Conservation (phyloP, 495 filamentous ascomycete species). For the Hyaloscypha variabilis region DNA sequence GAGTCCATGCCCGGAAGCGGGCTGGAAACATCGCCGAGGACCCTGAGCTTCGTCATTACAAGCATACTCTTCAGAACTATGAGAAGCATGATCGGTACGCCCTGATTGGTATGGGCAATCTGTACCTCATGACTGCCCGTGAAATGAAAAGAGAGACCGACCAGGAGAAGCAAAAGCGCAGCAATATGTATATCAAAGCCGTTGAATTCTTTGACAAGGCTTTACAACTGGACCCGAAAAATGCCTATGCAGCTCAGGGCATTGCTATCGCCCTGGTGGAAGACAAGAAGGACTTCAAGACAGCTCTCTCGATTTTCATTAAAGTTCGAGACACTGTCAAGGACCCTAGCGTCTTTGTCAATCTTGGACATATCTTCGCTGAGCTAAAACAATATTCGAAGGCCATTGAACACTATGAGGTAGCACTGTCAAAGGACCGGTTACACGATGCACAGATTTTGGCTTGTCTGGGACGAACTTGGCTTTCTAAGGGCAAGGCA, state of each 20-base stretch:
- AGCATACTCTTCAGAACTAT: slow-evolving; percentile 89
- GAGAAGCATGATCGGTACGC: slow-evolving; percentile 98
- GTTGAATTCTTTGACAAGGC: slow-evolving; percentile 99
- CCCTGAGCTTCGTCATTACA: slow-evolving; percentile 88
- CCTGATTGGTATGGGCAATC: slow-evolving; percentile 93
- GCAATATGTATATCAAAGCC: slow-evolving; percentile 81
- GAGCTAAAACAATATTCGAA: slow-evolving; percentile 87
- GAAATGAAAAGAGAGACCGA: slow-evolving; percentile 94
- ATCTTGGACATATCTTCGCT: slow-evolving; percentile 88
- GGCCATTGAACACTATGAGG: slow-evolving; percentile 92
- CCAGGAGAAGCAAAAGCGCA: slow-evolving; percentile 84
- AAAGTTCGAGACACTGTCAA: slow-evolving; percentile 87
- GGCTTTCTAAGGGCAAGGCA: slow-evolving; percentile 81
- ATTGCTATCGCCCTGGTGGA: slow-evolving; percentile 92
- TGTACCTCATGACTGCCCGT: slow-evolving; percentile 80
- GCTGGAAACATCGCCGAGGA: slow-evolving; percentile 83
- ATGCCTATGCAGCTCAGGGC: slow-evolving; percentile 95
- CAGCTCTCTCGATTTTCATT: slow-evolving; percentile 81
- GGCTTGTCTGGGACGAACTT: slow-evolving; percentile 92
- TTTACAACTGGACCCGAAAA: slow-evolving; percentile 85
- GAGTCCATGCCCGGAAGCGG: slow-evolving; percentile 73
- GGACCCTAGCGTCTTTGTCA: slow-evolving; percentile 84
- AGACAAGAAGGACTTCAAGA: slow-evolving; percentile 83
- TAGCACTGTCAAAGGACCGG: slow-evolving; percentile 81
- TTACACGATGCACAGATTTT: slow-evolving; percentile 78